Conservation (phyloP, 108 stramenopile genomes). For the Cylindrotheca closterium region DNA sequence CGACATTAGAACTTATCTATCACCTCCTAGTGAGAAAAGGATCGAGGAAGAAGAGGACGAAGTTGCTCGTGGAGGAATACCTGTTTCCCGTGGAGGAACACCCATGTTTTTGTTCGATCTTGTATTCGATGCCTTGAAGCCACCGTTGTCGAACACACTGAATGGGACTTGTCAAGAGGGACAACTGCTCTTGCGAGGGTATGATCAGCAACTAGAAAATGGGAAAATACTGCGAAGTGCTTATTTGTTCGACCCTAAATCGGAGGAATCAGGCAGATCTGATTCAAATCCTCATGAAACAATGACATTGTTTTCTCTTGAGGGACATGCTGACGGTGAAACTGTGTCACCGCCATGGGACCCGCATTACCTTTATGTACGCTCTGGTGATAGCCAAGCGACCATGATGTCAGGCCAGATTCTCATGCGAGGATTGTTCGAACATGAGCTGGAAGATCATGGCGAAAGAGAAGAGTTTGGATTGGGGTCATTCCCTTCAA, state of each 20-base stretch:
- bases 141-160: slow-evolving; percentile 16
- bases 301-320: slow-evolving; percentile 54
- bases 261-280: background rate
- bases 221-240: slow-evolving; percentile 61
- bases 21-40: slow-evolving; percentile 14
- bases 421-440: slow-evolving; percentile 72
- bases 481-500: slow-evolving; percentile 18
- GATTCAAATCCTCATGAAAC: slow-evolving; percentile 16
- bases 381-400: slow-evolving; percentile 82
- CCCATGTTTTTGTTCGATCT: slow-evolving; percentile 62
- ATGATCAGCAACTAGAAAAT: slow-evolving; percentile 72
- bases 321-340: background rate
- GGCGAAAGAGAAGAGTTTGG: background rate
- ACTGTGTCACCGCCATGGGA: slow-evolving; percentile 20
- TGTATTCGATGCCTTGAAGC: slow-evolving; percentile 52
- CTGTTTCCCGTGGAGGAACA: background rate
- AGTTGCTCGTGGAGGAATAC: background rate
- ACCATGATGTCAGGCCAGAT: slow-evolving; percentile 76
- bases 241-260: slow-evolving; percentile 67
- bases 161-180: slow-evolving; percentile 85
- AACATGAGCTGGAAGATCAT: slow-evolving; percentile 29
- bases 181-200: slow-evolving; percentile 71
- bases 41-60: slow-evolving; percentile 3
- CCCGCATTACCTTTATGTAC: slow-evolving; percentile 47
- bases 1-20: slow-evolving; percentile 53